phyloP scores from a whole-genome alignment of 2,329 filamentous ascomycete species.

The Ceratocystis ficicola region DNA sequence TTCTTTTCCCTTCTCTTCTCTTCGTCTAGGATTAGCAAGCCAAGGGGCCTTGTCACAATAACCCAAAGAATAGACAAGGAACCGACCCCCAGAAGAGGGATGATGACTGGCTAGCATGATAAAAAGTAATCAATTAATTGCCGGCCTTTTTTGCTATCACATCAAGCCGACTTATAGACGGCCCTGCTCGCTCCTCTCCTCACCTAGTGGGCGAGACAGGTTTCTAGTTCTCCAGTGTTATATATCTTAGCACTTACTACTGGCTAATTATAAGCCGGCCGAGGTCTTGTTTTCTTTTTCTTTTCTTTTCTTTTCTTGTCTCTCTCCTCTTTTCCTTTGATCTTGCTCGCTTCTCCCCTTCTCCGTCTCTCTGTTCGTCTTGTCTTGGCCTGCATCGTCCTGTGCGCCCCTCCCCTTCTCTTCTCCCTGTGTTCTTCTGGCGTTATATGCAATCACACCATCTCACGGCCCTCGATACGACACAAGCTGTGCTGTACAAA shows the following conservation, averaged over 20 bases:
- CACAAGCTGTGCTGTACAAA: not conserved
- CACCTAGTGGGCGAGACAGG: not conserved
- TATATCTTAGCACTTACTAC: not conserved
- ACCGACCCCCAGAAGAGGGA: too few species aligned
- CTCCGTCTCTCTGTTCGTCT: not conserved
- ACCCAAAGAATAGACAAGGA: too few species aligned
- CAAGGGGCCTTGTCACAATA: not conserved
- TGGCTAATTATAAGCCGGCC: not conserved
- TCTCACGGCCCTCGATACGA: not conserved
- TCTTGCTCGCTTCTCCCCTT: not conserved
- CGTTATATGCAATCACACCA: not conserved
- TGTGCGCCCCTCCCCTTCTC: not conserved
- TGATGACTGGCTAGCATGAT: too few species aligned
- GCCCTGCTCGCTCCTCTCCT: not conserved
- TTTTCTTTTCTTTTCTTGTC: not conserved
- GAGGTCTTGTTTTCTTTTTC: not conserved
- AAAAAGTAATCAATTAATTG: not conserved
- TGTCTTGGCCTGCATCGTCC: not conserved
- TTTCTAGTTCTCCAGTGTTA: not conserved
- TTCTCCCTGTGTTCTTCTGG: not conserved
- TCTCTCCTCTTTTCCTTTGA: not conserved
- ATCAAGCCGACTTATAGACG: slow-evolving; percentile 10
- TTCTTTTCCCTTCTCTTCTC: not conserved
- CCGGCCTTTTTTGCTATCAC: not conserved
- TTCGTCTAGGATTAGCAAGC: not conserved